Base-by-base conservation (phyloP, 345 rosid species). In the Eucalyptus polybractea region DNA sequence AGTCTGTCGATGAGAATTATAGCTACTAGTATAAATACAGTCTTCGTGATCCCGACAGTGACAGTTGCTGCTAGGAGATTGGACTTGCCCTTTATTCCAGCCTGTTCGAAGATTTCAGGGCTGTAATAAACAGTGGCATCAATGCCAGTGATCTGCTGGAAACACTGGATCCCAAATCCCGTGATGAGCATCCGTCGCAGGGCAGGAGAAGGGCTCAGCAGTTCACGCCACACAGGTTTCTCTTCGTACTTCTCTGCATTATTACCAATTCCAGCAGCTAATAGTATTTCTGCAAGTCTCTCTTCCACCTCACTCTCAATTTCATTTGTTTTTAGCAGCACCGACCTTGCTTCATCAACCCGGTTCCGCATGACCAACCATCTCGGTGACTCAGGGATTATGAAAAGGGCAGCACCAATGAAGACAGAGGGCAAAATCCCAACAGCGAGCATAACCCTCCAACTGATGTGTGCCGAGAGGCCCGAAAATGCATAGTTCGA, bases 371-470 rank as follows among this genome's bases (percentile, higher is more conserved):
- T 81, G 31, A 95, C 97, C 91, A 97, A 87, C 99, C 98, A 97
- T 92, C 99, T 94, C 2, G 99, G 99, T 27, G 99, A 97, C 90
- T 97, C 99, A 4, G 99, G 99, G 92, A 97, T 97, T 65, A 97
- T 87, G 56, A 95, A 97, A 42, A 97, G 94, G 24, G 99, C 97
- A 88, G 93, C 87, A 44, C 95, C 99, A 87, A 96, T 94, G 90
- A 96, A 94, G 45, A 95, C 88, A 1, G 99, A 95, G n/a, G 99
- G 99, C 86, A 96, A 90, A 89, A 95, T 95, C 86, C 99, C 99
- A 12, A 96, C 98, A 2, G 96, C 99, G 29, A 97, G 97, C 99
- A 97, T 97, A 69, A 97, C 90, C 91, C 99, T 94, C 99, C 99
- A 97, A 91, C 92, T 95, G 89, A 90, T 93, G 89, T 96, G 96